A percentile compares a stretch with the other conserved stretches of the same genome.
Conservation (phyloP, 345 rosid species). For the Abelmoschus esculentus region DNA sequence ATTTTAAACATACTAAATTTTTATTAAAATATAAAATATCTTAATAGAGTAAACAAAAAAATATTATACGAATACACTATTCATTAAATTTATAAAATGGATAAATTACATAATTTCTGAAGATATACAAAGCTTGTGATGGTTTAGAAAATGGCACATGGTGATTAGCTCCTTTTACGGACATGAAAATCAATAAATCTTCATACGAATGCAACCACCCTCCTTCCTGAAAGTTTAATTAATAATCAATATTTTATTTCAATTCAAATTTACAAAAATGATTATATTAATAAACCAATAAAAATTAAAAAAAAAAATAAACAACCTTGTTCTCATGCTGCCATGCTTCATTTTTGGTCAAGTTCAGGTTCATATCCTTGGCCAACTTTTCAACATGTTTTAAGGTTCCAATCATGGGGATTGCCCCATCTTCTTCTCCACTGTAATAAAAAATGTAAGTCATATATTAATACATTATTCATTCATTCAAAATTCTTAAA, state of each 20-base stretch:
- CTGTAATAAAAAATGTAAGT: neutral
- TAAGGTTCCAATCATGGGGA: neutral
- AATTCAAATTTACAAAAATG: no score
- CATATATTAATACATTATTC: neutral
- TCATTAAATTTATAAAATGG: no score
- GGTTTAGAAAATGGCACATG: neutral
- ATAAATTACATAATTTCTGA: neutral
- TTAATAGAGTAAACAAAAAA: no score
- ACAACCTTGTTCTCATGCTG: neutral
- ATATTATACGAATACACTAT: no score
- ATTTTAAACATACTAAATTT: no score
- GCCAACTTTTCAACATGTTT: neutral
- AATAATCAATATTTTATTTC: no score
- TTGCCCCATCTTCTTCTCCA: neutral
- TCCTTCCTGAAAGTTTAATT: neutral
- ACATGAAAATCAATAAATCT: neutral
- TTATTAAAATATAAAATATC: no score
- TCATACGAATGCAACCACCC: neutral
- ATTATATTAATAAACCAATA: no score
- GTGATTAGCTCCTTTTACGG: constrained; percentile 5
- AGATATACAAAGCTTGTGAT: neutral
- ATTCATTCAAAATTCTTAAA: no score
- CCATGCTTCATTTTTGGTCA: neutral
- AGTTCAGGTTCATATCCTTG: neutral
- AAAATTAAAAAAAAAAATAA: neutral